These are phyloP conservation scores for Tulasnella sp. DNA, from an alignment of 768 basidiomycete genomes.

Conservation along the genomic window DNA sequence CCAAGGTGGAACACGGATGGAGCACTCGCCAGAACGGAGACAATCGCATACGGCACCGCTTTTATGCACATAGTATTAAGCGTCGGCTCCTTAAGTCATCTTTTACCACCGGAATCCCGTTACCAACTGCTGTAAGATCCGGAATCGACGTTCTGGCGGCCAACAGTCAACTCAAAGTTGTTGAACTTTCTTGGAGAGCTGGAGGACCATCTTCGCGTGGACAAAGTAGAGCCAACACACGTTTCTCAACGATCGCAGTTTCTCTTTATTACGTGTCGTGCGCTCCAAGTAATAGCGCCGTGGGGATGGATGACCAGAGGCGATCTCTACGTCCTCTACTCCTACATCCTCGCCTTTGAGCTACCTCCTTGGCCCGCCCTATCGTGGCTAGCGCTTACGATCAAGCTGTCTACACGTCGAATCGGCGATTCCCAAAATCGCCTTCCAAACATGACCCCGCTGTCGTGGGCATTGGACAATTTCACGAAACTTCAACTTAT, in stretches of 20 bases:
- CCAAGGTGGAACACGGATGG: not conserved
- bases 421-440: not conserved
- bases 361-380: not conserved
- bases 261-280: not conserved
- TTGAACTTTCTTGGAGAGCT: not conserved
- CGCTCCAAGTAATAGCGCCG: not conserved
- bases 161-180: not conserved
- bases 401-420: not conserved
- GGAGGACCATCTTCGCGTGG: not conserved
- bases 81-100: not conserved
- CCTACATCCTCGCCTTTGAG: not conserved
- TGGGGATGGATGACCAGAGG: not conserved
- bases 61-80: not conserved
- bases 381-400: not conserved
- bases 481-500: not conserved
- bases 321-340: not conserved
- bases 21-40: not conserved
- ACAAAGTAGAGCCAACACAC: not conserved
- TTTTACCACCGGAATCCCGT: not conserved
- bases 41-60: not conserved
- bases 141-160: not conserved
- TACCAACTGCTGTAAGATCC: not conserved
- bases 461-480: not conserved
- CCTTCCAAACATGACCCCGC: not conserved
- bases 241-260: not conserved